Evolutionary conservation across 139 green algal species (phyloP).

Genomic region (Closterium sp.): DNA sequence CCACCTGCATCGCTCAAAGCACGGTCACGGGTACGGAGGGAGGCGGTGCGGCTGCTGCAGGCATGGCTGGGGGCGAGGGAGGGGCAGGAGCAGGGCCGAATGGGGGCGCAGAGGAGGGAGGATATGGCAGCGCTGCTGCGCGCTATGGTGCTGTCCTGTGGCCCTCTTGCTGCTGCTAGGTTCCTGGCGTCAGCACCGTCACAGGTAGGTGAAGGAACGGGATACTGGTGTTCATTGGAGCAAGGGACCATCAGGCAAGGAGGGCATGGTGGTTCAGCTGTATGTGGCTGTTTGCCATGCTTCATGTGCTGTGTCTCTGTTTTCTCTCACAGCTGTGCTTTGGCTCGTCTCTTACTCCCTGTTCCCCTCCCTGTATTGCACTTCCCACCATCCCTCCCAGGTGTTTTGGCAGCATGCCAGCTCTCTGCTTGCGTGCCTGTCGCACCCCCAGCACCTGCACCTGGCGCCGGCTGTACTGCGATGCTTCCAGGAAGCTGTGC

Average conservation of each 20-base stretch:
- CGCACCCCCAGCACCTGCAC: neutral
- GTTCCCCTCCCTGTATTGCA: no score
- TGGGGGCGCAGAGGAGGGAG: neutral
- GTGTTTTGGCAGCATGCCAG: neutral
- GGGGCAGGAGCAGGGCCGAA: neutral
- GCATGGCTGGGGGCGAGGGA: neutral
- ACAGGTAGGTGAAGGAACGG: no score
- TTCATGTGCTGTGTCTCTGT: no score
- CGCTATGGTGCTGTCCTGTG: neutral
- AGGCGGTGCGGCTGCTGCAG: neutral
- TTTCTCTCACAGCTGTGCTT: no score
- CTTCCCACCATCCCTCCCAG: no score
- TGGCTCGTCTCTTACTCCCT: no score
- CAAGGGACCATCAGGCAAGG: no score
- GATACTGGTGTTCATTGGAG: no score
- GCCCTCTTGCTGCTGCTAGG: neutral
- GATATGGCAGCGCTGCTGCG: neutral
- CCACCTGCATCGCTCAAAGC: neutral
- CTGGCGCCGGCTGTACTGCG: neutral
- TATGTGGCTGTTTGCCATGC: no score
- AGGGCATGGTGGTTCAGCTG: no score
- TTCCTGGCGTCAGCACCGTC: neutral
- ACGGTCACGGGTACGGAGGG: neutral
- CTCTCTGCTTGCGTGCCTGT: neutral
- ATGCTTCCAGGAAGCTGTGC: neutral